Percentiles rank a stretch among this genome's conserved stretches.
These are phyloP conservation scores for Leavenworthia alabamica DNA, from an alignment of 345 rosid species.

Conservation along the genomic window DNA sequence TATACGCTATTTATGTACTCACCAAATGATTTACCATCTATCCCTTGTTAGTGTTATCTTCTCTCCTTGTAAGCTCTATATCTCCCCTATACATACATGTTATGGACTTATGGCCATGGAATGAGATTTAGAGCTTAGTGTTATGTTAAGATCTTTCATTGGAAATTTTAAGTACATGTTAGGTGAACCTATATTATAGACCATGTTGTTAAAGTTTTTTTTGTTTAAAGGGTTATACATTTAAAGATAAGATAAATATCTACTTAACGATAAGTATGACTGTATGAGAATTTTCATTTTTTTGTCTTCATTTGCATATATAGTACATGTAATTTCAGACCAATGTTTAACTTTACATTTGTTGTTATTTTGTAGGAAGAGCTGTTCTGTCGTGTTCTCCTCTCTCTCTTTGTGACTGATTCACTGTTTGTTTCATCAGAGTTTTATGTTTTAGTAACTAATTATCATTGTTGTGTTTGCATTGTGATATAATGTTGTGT, in stretches of 20 bases:
- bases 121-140: not conserved
- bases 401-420: slow-evolving; percentile 2
- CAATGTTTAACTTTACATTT: not conserved
- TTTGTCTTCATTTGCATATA: no score
- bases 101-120: not conserved
- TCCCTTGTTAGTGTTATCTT: not conserved
- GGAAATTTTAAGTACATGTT: no score
- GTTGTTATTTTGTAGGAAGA: slow-evolving; percentile 14
- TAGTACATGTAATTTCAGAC: no score
- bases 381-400: slow-evolving; percentile 20
- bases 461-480: not conserved
- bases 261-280: no score
- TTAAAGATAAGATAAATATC: no score
- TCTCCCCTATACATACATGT: not conserved
- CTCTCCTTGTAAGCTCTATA: slow-evolving; percentile 17
- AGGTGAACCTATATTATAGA: not conserved
- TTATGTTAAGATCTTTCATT: not conserved
- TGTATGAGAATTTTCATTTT: no score
- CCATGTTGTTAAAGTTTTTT: not conserved
- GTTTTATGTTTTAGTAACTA: not conserved
- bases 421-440: not conserved
- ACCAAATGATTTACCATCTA: slow-evolving; percentile 46
- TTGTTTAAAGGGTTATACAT: no score
- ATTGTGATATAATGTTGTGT: not conserved
- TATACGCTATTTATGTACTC: slow-evolving; percentile 63